Base-by-base conservation (phyloP, 371 early-diverging fungal species). In the Gilbertella persicaria region DNA sequence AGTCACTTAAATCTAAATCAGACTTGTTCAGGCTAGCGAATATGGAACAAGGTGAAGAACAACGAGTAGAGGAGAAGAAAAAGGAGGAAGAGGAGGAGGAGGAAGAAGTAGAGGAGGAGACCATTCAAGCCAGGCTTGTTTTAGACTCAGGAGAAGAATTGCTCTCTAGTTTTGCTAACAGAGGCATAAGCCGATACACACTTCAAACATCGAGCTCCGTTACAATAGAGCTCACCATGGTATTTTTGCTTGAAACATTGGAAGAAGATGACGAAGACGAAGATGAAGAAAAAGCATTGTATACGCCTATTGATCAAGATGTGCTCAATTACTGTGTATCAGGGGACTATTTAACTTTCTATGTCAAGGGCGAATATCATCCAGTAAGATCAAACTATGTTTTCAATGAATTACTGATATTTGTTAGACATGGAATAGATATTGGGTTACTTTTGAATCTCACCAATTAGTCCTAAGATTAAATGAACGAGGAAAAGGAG, bases 341-440 rank as follows among this genome's bases (percentile, higher is more conserved):
- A 4, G 69, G 72, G 1, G 72, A 68, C 20, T 66, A 68, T 43
- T 35, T 68, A 19, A 71, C 68, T 13, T 57, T 71, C 38, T 71
- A 71, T 49, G 63, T 71, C 13, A 62, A 60, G 29, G 51, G 62
- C 17, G 49, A 47, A 6, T 28, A 40, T 4, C 62, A 58, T 49
- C 69, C 72, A 23, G 72, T 71, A 71, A 61, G 60, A n/a, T 4
- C n/a, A 30, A 5, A 13, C 4, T 29, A 41, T 10, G 17, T 37
- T 10, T n/a, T n/a, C n/a, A n/a, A n/a, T n/a, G n/a, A n/a, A n/a
- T n/a, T n/a, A n/a, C n/a, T n/a, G n/a, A 43, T 25, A 14, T 9
- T 16, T 13, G 10, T 20, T 45, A 59, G 59, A 53, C 20, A 7
- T 59, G 59, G 59, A 45, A 38, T 21, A 26, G 59, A 24, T 59